Conservation (phyloP, 2,329 filamentous ascomycete genomes). For the Pestalotiopsis sp. region DNA sequence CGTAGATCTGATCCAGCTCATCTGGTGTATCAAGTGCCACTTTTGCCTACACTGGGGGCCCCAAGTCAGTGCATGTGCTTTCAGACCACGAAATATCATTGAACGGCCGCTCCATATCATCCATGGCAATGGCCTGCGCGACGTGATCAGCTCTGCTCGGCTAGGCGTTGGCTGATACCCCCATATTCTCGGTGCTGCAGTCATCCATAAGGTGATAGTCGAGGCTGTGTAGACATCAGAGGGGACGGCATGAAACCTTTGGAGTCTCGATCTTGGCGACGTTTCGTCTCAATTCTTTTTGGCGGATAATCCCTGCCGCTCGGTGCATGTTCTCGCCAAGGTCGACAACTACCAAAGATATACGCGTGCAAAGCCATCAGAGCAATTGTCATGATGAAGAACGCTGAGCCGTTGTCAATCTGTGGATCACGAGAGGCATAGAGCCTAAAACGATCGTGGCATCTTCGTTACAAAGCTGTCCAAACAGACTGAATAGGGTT, state of each 20-base stretch:
- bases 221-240: slow-evolving; percentile 21
- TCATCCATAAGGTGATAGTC: not conserved
- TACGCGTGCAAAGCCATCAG: not conserved
- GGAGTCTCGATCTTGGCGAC: slow-evolving; percentile 24
- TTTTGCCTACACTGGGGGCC: not conserved
- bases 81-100: not conserved
- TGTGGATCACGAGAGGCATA: too few species aligned
- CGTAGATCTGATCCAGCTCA: not conserved
- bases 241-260: slow-evolving; percentile 22
- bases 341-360: not conserved
- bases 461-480: too few species aligned
- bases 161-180: not conserved
- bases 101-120: not conserved
- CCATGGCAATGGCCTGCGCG: not conserved
- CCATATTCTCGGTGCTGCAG: not conserved
- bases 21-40: not conserved
- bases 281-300: slow-evolving; percentile 19
- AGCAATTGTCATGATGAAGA: not conserved
- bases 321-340: not conserved
- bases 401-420: too few species aligned
- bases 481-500: not conserved
- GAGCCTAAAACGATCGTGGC: too few species aligned
- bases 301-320: not conserved
- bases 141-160: not conserved
- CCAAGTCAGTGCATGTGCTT: not conserved